Evolutionary conservation across 2,329 filamentous ascomycete species (phyloP), one percentile per base, ranked within the genome.

Genomic region (Talaromyces marneffei): DNA sequence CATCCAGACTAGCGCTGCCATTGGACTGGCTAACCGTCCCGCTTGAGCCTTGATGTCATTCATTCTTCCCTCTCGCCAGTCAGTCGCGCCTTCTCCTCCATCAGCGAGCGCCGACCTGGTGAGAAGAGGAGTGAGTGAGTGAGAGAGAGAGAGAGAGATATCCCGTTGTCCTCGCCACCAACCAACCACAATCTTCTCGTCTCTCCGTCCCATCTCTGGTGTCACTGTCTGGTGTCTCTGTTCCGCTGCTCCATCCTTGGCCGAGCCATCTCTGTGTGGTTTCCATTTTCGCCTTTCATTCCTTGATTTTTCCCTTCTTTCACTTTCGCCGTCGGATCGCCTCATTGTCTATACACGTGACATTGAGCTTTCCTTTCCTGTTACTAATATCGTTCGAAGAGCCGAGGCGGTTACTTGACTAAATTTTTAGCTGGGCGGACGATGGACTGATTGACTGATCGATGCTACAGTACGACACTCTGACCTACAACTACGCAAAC

Each of bases 1-100:
- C 1, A 1, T 50, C 16, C 2, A n/a, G 57, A 1, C 33, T 46
- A 57, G 55, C 40, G 37, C 23, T 23, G 16, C 40, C 4, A 29
- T 33, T 39, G 10, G 18, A 25, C 35, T 20, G 20, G 53, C 23
- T 10, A 14, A 9, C 27, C 3, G 27, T 20, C 27, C 42, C 46
- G n/a, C 55, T 33, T n/a, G n/a, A n/a, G n/a, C n/a, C n/a, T n/a
- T 57, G 55, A 57, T 57, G 55, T 57, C 55, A 57, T 57, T 46
- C 20, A 9, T 55, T 23, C 52, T 18, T 23, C 12, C 29, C n/a
- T 14, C 2, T 35, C 14, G 10, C 18, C 6, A 2, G 33, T 39
- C 31, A 35, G 52, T 54, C 33, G 52, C 52, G 52, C 52, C 23
- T 54, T 39, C 52, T 20, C 52, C 48, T 33, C 35, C 29, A 10